phyloP scores from a whole-genome alignment of 2,329 filamentous ascomycete species.

The Penicillium sp. region DNA sequence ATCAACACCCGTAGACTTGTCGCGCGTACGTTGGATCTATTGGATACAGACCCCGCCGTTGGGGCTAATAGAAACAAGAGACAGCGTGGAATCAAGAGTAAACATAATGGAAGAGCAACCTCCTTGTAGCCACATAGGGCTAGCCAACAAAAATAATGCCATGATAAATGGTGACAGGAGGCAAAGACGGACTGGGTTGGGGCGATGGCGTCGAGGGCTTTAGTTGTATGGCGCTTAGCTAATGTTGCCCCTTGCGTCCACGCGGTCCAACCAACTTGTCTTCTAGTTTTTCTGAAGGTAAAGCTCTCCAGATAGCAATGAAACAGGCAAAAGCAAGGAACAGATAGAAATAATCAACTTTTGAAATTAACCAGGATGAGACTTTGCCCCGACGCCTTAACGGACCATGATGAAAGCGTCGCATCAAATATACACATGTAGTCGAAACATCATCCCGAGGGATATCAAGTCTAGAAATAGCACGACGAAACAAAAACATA shows the following conservation, averaged over 20 bases:
- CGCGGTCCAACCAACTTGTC: background rate
- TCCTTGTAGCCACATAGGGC: constrained; percentile 22
- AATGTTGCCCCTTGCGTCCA: constrained; percentile 11
- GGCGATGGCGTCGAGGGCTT: constrained; percentile 3
- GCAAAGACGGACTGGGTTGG: background rate
- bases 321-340: constrained; percentile 7
- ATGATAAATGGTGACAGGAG: constrained; percentile 22
- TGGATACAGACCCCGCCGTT: constrained; percentile 34
- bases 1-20: constrained; percentile 15
- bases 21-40: constrained; percentile 22
- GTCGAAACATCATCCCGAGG: constrained; percentile 29
- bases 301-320: background rate
- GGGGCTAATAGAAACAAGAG: constrained; percentile 26
- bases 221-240: constrained; percentile 18
- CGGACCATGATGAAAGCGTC: constrained; percentile 34
- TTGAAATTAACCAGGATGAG: constrained; percentile 26
- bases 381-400: constrained; percentile 36
- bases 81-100: constrained; percentile 1
- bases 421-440: constrained; percentile 40
- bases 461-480: constrained; percentile 34
- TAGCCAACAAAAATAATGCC: constrained; percentile 19
- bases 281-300: background rate
- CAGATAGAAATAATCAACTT: constrained; percentile 17
- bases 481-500: constrained; percentile 21
- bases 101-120: background rate